Base-by-base conservation (phyloP, 169 alveolate species). In the Perkinsus marinus region DNA sequence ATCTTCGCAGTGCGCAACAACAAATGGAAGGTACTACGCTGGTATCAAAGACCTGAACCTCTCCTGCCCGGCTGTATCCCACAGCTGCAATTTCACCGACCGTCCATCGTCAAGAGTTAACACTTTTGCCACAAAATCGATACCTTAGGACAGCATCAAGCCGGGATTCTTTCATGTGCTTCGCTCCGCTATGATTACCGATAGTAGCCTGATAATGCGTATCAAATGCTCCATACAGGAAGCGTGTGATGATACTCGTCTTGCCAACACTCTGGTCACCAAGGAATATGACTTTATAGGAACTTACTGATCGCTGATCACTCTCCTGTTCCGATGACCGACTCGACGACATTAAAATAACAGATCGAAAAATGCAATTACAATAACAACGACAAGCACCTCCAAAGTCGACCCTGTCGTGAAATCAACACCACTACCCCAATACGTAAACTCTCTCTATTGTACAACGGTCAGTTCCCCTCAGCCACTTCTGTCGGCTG, bases 211-310 rank as follows among this genome's bases (percentile, higher is more conserved):
- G 96, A 94, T 97, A 95, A 94, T 96, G 96, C 37, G 96, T 98
- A 46, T 97, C 98, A 92, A 97, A 98, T 89, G 98, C 96, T 92
- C 97, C 99, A 91, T 97, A 97, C 96, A 98, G 97, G 93, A 98
- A 97, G 43, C 99, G 95, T 89, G 98, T 97, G 90, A 98, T 97
- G 79, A 98, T 98, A 68, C 99, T 96, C 0, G 99, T 98, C 93
- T 98, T 98, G 0, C 99, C 99, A n/a, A 97, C 98, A 39, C 98
- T 96, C 93, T 96, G 96, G 94, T 98, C 95, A 89, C 95, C 95
- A 17, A 92, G 93, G 90, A 93, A 94, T 16, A 94, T 95, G 16
- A 94, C 90, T 46, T 94, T 94, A 39, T 89, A 30, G 37, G 79
- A 57, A 0, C 34, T 57, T 7, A 57, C 34, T 30, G 79, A 30